These are phyloP conservation scores for Talaromyces sp. DNA, from an alignment of 2,329 filamentous ascomycete genomes.

Conservation along the genomic window DNA sequence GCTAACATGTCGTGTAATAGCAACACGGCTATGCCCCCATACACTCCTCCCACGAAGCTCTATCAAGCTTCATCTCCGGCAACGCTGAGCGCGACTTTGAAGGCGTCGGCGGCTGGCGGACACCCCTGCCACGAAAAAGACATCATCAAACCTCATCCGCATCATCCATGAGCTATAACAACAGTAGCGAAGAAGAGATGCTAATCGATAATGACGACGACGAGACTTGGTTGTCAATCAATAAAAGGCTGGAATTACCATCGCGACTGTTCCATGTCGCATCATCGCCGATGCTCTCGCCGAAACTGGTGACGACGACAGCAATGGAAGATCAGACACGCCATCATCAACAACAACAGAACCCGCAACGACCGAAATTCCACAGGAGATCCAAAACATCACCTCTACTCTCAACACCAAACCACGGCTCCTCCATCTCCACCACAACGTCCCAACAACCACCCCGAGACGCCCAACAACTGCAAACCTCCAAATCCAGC, in stretches of 20 bases:
- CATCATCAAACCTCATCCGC: constrained; percentile 26
- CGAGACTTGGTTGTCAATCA: constrained; percentile 40
- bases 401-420: constrained; percentile 26
- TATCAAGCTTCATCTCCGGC: constrained; percentile 32
- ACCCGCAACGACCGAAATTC: constrained; percentile 24
- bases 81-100: constrained; percentile 45
- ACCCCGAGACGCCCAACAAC: constrained; percentile 3
- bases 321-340: constrained; percentile 1
- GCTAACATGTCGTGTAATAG: constrained; percentile 6
- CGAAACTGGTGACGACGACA: neutral
- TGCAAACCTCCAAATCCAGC: constrained; percentile 23
- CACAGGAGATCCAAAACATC: constrained; percentile 39
- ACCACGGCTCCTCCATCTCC: neutral
- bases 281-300: constrained; percentile 7
- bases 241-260: constrained; percentile 35
- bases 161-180: constrained; percentile 25
- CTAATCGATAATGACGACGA: constrained; percentile 34
- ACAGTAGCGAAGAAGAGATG: constrained; percentile 22
- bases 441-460: constrained; percentile 17
- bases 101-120: constrained; percentile 44
- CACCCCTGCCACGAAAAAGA: constrained; percentile 24
- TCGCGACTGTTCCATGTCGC: constrained; percentile 30
- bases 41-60: constrained; percentile 22
- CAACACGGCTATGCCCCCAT: constrained; percentile 1
- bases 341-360: constrained; percentile 7